Base-by-base conservation (phyloP, 225 moss, liverwort and hornwort species). In the Polytrichum commune region DNA sequence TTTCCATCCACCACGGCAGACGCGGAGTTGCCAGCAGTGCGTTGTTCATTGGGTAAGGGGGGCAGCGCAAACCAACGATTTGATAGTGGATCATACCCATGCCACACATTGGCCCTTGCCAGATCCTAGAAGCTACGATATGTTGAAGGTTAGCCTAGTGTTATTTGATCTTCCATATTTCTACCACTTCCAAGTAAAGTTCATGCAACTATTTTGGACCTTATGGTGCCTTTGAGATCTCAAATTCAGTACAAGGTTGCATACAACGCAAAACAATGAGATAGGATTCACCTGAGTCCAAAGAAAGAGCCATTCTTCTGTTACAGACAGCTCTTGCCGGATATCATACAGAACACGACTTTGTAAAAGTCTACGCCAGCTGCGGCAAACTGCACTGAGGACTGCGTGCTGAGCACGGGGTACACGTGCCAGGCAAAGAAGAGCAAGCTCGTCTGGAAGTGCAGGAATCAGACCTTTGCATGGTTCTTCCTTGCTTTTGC, bases 1-100 rank as follows among this genome's bases (percentile, higher is more conserved):
- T 95, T 95, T 53, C 95, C 95, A 80, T 95, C 95, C 69, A 95
- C 90, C 73, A 95, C 95, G 25, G 95, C 95, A 62, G 95, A 93
- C 22, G 95, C 95, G 69, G 93, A 95, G 75, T 90, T 91, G 64
- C 91, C 80, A 69, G 95, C 93, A 53, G 93, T 91, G 79, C 86
- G 85, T 75, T 95, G 95, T 69, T 93, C 93, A 78, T 93, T 87
- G 67, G 93, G 93, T 33, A 95, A 75, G 25, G 90, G 78, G 30
- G 95, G 95, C 30, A 95, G 89, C 64, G 91, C 88, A 81, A 95
- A 95, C 95, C 95, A 95, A 79, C 90, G 88, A 70, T 93, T 90
- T 74, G 93, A 90, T 62, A 81, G 75, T 33, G 95, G 95, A 76
- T 95, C 95, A 83, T 91, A 95, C 53, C 95, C 95, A 75, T 95